phyloP scores from a whole-genome alignment of 345 rosid species.

The Sisymbrium altissimum region DNA sequence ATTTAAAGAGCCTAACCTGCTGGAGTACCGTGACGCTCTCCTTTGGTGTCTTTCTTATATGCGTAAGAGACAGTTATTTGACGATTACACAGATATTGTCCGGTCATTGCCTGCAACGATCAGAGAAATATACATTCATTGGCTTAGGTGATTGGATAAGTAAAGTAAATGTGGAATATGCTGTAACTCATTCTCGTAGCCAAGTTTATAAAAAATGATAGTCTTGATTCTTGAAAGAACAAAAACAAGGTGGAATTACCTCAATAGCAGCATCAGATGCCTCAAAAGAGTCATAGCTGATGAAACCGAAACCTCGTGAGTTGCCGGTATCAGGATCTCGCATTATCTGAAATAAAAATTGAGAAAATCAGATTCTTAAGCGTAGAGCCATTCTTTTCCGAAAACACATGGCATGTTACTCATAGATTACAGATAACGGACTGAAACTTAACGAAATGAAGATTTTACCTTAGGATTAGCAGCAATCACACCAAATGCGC shows the following conservation, averaged over 20 bases:
- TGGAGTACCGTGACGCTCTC: conserved; percentile 97
- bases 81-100: conserved; percentile 92
- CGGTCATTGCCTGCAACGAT: conserved; percentile 79
- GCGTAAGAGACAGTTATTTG: conserved; percentile 98
- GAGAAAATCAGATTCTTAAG: conserved; percentile 12
- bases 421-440: not conserved
- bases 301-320: conserved; percentile 97
- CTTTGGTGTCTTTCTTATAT: conserved; percentile 97
- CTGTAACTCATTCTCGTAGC: not conserved
- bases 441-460: not conserved
- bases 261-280: conserved; percentile 99
- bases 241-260: conserved; percentile 42
- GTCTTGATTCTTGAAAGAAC: not conserved
- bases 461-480: conserved; percentile 83
- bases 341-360: conserved; percentile 61
- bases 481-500: conserved; percentile 97
- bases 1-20: conserved; percentile 67
- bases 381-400: not conserved
- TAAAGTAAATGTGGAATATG: not conserved
- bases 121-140: not conserved
- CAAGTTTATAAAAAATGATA: not conserved
- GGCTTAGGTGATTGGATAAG: not conserved
- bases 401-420: not conserved
- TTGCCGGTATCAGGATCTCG: conserved; percentile 98
- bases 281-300: conserved; percentile 97